Conservation (phyloP, 1,284 basidiomycete genomes). For the Anthracocystis walkeri region DNA sequence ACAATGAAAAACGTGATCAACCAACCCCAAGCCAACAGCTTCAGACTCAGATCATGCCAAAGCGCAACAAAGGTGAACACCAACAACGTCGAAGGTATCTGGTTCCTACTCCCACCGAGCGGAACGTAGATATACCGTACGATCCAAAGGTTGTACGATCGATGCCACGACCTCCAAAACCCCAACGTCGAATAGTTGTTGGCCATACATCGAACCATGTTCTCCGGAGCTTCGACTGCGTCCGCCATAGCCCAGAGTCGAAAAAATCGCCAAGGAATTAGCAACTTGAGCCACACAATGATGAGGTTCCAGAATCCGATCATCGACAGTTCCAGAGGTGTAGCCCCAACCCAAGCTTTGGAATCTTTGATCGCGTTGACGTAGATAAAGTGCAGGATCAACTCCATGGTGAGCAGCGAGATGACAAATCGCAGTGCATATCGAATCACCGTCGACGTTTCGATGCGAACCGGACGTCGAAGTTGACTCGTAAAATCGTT, state of each 20-base stretch:
- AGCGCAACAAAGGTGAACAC: constrained; percentile 98
- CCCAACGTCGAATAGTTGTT: constrained; percentile 95
- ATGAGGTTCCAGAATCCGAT: constrained; percentile 98
- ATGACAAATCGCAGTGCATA: constrained; percentile 82
- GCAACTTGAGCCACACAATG: constrained; percentile 97
- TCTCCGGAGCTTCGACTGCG: constrained; percentile 93
- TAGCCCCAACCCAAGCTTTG: constrained; percentile 77
- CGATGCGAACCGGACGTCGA: constrained; percentile 26
- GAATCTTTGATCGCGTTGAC: constrained; percentile 95
- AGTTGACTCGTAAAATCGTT: constrained; percentile 95
- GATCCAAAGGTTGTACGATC: constrained; percentile 96
- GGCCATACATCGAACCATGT: constrained; percentile 98
- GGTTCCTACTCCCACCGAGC: constrained; percentile 80
- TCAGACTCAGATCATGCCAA: constrained; percentile 94
- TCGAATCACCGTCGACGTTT: constrained; percentile 60
- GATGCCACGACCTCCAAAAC: constrained; percentile 97
- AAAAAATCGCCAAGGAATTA: constrained; percentile 97
- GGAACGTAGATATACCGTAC: constrained; percentile 90
- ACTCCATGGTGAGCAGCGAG: constrained; percentile 87
- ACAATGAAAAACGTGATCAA: constrained; percentile 89
- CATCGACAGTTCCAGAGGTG: constrained; percentile 86
- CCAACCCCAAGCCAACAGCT: constrained; percentile 96
- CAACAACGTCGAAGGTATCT: constrained; percentile 78
- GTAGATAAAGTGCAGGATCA: constrained; percentile 93
- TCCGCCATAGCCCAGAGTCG: constrained; percentile 91